Evolutionary conservation across 345 rosid genomes (phyloP), one percentile per base, ranked within the genome.

Genomic region (Murraya paniculata): DNA sequence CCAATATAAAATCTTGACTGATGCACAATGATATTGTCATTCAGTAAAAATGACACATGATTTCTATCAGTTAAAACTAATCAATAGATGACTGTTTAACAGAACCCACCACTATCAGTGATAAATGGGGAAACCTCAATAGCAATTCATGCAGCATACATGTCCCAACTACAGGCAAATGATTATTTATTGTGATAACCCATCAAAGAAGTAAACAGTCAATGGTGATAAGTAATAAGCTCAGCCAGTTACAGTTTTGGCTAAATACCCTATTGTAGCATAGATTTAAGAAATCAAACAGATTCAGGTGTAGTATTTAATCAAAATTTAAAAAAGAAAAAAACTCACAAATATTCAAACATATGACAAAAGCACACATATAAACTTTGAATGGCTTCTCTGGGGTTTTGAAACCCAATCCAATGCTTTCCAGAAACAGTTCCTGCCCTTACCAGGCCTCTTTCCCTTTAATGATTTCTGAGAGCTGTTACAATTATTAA

Each of bases 371-470:
- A 19, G 38, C 24, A 30, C 30, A 18, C 22, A 6, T 24, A 60
- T 25, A 25, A 8, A 27, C 16, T 98, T 83, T 95, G 97, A 38
- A 82, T 84, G 0, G 97, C 98, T 60, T 95, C 98, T 59, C 98
- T 88, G 4, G 97, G 98, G 98, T 95, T 86, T 95, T 95, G 84
- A 95, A 95, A 6, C 98, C 92, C 80, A 95, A 81, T 6, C 98
- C 98, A 59, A 95, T 81, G 84, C 90, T 92, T 95, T 95, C 87
- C 87, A 91, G 85, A 84, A 93, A 21, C 98, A 87, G 80, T 93
- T 95, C 55, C 98, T 94, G 24, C 94, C 97, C 84, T 95, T 93
- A 4, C 98, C 98, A 14, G 98, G 95, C 61, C 98, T 90, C 87
- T 89, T 94, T 62, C 98, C 98, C 78, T 95, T 95, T n/a, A 89